Evolutionary conservation across 345 rosid species (phyloP), one percentile per base, ranked within the genome.

Genomic region (Brassica juncea): DNA sequence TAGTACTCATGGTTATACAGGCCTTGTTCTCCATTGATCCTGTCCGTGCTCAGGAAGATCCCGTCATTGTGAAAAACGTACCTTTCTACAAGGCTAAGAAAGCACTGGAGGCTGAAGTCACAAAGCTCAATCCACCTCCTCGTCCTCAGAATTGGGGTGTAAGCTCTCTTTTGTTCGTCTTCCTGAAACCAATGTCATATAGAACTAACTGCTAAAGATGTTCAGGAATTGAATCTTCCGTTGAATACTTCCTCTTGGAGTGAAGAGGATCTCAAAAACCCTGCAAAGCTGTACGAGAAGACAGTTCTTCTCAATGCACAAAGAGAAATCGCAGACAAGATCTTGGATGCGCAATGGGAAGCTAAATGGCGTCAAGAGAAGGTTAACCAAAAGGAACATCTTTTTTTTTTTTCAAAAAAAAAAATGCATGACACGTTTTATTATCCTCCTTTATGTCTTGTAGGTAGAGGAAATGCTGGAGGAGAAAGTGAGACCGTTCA

Each of bases 81-180:
- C 97, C 97, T 49, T 91, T 84, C 71, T 92, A 88, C 89, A 92
- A 88, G 81, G 97, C 97, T 52, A 92, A 87, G 83, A 92, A 94
- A 84, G 84, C 93, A 16, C 72, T 94, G 69, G 94, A 90, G 84
- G 81, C 88, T 16, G 94, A 92, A 84, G 94, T 92, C 59, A 88
- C 84, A 85, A 92, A 84, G 77, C 86, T 89, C 35, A 80, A 67
- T 79, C 91, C 94, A 82, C 97, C 97, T 66, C 90, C 94, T 1
- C 91, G 97, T 66, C 98, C 98, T 79, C 80, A 88, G 74, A 89
- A 89, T 69, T 94, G 94, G 94, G 98, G 98, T 72, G 98, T 94
- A 81, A 77, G 83, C 44, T 58, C 74, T 58, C 66, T 73, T 66
- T 35, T 14, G 11, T 10, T 42, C 52, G 14, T 37, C 11, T 37